These are phyloP conservation scores for Rubus parviflorus DNA, from an alignment of 306 rosid species.

Conservation along the genomic window DNA sequence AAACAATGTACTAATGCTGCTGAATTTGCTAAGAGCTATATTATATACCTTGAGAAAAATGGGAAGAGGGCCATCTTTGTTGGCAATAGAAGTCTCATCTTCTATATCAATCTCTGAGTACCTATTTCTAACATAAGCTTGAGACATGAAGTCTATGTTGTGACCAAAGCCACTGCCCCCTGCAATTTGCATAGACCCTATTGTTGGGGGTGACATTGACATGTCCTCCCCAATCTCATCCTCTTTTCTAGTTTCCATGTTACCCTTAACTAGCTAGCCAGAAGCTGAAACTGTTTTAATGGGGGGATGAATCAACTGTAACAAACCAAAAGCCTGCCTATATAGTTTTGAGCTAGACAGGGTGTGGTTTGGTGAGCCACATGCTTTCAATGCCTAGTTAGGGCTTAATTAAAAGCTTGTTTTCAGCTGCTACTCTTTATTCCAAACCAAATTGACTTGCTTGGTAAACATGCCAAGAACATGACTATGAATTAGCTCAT, in stretches of 20 bases:
- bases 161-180: conserved; percentile 62
- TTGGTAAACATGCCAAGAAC: conserved; percentile 54
- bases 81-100: conserved; percentile 37
- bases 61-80: conserved; percentile 67
- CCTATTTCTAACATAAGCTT: conserved; percentile 48
- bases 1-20: background rate
- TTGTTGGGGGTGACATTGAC: conserved; percentile 51
- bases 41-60: conserved; percentile 60
- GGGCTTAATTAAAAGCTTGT: conserved; percentile 16
- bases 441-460: conserved; percentile 38
- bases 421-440: conserved; percentile 23
- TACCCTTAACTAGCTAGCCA: background rate
- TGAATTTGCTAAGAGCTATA: background rate
- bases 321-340: conserved; percentile 42
- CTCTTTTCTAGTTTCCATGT: conserved; percentile 67
- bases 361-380: conserved; percentile 61
- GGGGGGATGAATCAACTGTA: conserved; percentile 41
- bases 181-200: conserved; percentile 56
- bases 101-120: conserved; percentile 66
- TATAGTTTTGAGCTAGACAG: conserved; percentile 38
- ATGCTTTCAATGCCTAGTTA: conserved; percentile 59
- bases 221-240: conserved; percentile 58
- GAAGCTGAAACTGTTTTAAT: conserved; percentile 23
- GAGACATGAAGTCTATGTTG: conserved; percentile 64
- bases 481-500: conserved; percentile 40